phyloP scores from a whole-genome alignment of 2,329 filamentous ascomycete species.

The Didymosphaeria variabile region DNA sequence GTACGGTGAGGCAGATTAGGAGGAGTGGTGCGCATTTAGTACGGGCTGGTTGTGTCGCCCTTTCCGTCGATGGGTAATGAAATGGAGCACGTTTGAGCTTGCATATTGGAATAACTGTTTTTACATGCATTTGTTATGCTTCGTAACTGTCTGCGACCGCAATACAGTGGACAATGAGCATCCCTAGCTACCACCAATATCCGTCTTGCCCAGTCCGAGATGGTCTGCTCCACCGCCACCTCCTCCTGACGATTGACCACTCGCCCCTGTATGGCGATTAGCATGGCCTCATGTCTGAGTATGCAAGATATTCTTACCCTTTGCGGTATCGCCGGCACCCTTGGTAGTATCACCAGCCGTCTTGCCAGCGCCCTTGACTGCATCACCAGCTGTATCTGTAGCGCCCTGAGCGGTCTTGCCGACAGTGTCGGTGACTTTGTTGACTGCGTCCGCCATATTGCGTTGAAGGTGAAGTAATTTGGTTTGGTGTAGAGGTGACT shows the following conservation, averaged over 20 bases:
- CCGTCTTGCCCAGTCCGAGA: conserved; percentile 5
- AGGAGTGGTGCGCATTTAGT: no score
- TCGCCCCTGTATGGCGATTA: background rate
- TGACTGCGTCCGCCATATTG: conserved; percentile 9
- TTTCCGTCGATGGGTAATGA: no score
- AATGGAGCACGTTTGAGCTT: no score
- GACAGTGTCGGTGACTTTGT: conserved; percentile 4
- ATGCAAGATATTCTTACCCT: background rate
- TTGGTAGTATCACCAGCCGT: background rate
- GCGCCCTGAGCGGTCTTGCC: conserved; percentile 6
- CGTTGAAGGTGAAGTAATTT: background rate
- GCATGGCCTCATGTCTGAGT: background rate
- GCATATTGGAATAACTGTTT: background rate
- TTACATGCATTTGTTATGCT: background rate
- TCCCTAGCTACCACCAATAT: background rate
- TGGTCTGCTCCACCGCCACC: conserved; percentile 5
- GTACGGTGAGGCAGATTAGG: no score
- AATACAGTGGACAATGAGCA: no score
- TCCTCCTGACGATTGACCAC: background rate
- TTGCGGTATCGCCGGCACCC: background rate
- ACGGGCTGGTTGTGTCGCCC: no score
- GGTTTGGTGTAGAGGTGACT: background rate
- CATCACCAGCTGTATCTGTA: conserved; percentile 4
- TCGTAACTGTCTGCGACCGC: background rate
- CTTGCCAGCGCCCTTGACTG: conserved; percentile 2